phyloP scores from a whole-genome alignment of 768 basidiomycete species.

The Rubroboletus satanas region DNA sequence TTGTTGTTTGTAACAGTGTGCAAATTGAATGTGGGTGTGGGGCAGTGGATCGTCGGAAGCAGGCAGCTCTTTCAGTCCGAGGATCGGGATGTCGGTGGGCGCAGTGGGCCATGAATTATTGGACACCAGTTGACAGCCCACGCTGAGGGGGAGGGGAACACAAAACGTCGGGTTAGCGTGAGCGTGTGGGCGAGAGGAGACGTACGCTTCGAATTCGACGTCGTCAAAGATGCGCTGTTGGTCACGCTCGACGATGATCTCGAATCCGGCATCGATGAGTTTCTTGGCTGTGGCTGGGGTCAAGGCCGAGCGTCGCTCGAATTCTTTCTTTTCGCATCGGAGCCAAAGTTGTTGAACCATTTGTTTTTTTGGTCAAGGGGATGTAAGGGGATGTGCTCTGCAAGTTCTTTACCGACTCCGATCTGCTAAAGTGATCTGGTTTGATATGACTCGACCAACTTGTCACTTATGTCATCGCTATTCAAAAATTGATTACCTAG shows the following conservation, averaged over 20 bases:
- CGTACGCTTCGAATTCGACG: conserved; percentile 88
- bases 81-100: conserved; percentile 70
- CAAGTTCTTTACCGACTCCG: too few relatives aligned
- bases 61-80: conserved; percentile 96
- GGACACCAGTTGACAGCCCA: conserved; percentile 82
- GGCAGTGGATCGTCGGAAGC: conserved; percentile 75
- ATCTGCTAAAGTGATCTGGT: too few relatives aligned
- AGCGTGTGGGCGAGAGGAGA: conserved; percentile 6
- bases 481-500: too few relatives aligned
- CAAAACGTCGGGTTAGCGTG: background rate
- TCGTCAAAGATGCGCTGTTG: conserved; percentile 93
- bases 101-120: conserved; percentile 90
- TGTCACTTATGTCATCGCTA: too few relatives aligned
- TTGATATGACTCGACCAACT: too few relatives aligned
- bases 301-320: conserved; percentile 88
- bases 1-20: conserved; percentile 96
- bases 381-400: too few relatives aligned
- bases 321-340: conserved; percentile 94
- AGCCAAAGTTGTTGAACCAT: conserved; percentile 71
- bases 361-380: too few relatives aligned
- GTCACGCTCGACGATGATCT: conserved; percentile 89
- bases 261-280: conserved; percentile 86
- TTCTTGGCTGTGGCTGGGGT: conserved; percentile 88
- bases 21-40: conserved; percentile 97
- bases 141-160: conserved; percentile 42